These are phyloP conservation scores for Rhododendron kiyosumense DNA, from an alignment of 148 eudicot genomes.

Conservation along the genomic window DNA sequence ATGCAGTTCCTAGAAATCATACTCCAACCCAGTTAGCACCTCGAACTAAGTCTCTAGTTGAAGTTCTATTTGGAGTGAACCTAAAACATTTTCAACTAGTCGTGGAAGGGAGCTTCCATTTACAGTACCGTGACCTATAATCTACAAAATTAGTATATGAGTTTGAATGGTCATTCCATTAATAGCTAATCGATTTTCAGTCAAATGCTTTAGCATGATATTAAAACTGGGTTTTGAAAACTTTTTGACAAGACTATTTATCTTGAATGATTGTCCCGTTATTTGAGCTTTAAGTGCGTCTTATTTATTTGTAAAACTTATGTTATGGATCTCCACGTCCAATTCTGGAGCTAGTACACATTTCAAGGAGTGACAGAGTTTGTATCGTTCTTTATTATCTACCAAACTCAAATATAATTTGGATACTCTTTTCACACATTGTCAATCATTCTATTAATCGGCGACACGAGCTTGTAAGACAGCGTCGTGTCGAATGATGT, in stretches of 20 bases:
- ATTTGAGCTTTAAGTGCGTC: background rate
- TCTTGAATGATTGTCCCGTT: background rate
- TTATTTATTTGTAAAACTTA: background rate
- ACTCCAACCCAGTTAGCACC: too few species aligned
- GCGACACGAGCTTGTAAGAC: background rate
- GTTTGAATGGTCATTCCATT: background rate
- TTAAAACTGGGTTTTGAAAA: background rate
- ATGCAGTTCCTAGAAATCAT: too few species aligned
- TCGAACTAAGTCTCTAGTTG: too few species aligned
- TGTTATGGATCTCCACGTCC: background rate
- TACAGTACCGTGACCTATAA: too few species aligned
- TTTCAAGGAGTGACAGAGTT: too few species aligned
- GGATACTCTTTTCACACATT: background rate
- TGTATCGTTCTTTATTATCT: too few species aligned
- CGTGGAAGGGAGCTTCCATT: too few species aligned
- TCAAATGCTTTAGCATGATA: background rate
- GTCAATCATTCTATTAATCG: background rate
- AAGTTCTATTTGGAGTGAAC: too few species aligned
- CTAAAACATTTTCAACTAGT: too few species aligned
- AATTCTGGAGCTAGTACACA: too few species aligned
- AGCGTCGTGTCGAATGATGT: background rate
- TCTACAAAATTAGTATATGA: too few species aligned
- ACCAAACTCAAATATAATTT: too few species aligned
- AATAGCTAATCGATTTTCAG: background rate
- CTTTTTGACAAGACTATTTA: background rate